phyloP scores from a whole-genome alignment of 2,329 filamentous ascomycete genomes.

The Ceratocystiopsis sp. region DNA sequence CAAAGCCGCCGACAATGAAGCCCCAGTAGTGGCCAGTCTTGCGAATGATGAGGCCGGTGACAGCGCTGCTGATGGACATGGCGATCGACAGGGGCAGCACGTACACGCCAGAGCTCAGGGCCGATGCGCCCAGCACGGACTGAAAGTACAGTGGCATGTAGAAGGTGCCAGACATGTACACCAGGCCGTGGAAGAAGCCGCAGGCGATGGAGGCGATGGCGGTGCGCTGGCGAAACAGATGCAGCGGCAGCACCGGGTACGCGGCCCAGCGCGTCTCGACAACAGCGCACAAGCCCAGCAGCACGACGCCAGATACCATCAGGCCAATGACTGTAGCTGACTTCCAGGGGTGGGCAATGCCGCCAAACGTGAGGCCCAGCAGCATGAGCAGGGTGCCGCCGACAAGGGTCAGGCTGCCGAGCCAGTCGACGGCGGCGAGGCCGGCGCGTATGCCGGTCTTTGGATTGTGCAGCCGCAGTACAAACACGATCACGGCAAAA shows the following conservation, averaged over 20 bases:
- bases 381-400: conserved; percentile 74
- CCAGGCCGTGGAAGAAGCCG: conserved; percentile 57
- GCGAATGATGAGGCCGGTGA: conserved; percentile 25
- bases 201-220: conserved; percentile 49
- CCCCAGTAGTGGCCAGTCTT: conserved; percentile 42
- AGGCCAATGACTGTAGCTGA: conserved; percentile 63
- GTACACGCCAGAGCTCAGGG: conserved; percentile 59
- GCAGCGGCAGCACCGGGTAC: conserved; percentile 63
- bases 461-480: conserved; percentile 52
- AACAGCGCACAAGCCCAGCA: conserved; percentile 48
- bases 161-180: conserved; percentile 64
- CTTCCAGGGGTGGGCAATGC: conserved; percentile 56
- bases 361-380: conserved; percentile 72
- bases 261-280: conserved; percentile 58
- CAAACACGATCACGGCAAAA: conserved; percentile 35
- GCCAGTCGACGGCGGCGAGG: conserved; percentile 45
- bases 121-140: conserved; percentile 48
- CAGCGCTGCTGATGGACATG: conserved; percentile 26
- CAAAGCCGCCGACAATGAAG: conserved; percentile 34
- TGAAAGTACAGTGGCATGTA: conserved; percentile 80
- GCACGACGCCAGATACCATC: conserved; percentile 52
- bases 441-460: conserved; percentile 44
- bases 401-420: conserved; percentile 41
- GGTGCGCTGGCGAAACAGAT: conserved; percentile 48
- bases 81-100: conserved; percentile 51